Base-by-base conservation (phyloP, 2,329 filamentous ascomycete species). In the Remersonia thermophila region DNA sequence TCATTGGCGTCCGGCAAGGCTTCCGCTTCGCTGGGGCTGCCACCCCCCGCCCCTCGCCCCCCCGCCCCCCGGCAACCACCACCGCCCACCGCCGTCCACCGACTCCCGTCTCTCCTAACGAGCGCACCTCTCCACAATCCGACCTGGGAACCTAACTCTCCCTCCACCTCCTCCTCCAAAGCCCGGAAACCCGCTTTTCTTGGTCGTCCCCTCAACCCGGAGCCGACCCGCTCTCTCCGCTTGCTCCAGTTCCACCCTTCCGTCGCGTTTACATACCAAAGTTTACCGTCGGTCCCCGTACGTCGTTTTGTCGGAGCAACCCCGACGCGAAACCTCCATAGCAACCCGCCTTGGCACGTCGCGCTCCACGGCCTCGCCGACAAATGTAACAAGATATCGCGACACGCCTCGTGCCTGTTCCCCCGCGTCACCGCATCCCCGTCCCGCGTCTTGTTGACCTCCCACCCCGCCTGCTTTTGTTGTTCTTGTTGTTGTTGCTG, bases 21-120 rank as follows among this genome's bases (percentile, higher is more conserved):
- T 42, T 47, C 45, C 45, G 42, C 42, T 47, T 43, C 39, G 42
- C 40, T 47, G 37, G 20, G 11, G 13, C 12, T 11, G 7, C 30
- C n/a, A n/a, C n/a, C n/a, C n/a, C n/a, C n/a, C n/a, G n/a, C n/a
- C n/a, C n/a, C n/a, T n/a, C n/a, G n/a, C n/a, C n/a, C n/a, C n/a
- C n/a, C n/a, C n/a, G n/a, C n/a, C n/a, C 31, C 33, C 30, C 31
- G 27, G 37, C 38, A 36, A 37, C 36, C 30, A 37, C 36, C 30
- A 23, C 13, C 30, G 15, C 9, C 33, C 30, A 31, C 23, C 17
- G 8, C 25, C 13, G 13, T 10, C 18, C 16, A 20, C 26, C 27
- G 25, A 23, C 18, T 15, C 17, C 20, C 12, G 12, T n/a, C 12
- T n/a, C 17, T 4, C 12, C 15, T 18, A 20, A 6, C 11, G 12